These are phyloP conservation scores for Quercus dentata DNA, from an alignment of 306 rosid species.

Conservation along the genomic window DNA sequence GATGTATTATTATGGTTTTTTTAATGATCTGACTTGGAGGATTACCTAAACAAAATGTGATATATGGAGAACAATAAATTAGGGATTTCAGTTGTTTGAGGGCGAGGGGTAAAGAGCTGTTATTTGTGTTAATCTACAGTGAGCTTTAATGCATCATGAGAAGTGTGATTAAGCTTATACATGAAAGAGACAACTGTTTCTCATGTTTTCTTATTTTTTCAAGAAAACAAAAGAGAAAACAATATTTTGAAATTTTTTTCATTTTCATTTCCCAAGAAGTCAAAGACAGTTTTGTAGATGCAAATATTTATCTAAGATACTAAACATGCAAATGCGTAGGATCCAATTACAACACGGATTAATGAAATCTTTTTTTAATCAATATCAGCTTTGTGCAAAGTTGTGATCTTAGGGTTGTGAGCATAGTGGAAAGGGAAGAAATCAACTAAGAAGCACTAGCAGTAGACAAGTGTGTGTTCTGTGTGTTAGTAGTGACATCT, in stretches of 20 bases:
- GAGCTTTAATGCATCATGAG: background rate
- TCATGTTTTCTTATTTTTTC: background rate
- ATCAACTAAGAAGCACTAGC: background rate
- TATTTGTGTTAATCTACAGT: background rate
- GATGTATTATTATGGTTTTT: background rate
- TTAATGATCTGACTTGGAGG: background rate
- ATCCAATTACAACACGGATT: background rate
- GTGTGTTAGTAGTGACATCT: background rate
- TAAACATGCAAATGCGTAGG: background rate
- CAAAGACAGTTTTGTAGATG: background rate
- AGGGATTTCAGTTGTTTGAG: background rate
- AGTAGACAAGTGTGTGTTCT: background rate
- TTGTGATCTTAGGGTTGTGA: background rate
- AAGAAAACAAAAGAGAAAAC: background rate
- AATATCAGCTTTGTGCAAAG: background rate
- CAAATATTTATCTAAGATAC: background rate
- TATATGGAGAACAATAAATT: background rate
- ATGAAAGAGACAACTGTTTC: background rate
- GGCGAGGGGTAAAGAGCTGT: background rate
- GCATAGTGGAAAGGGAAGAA: background rate
- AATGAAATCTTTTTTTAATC: background rate
- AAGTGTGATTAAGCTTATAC: background rate
- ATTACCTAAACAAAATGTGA: background rate
- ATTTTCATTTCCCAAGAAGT: background rate
- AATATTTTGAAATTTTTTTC: background rate